Conservation (phyloP, 139 green algal genomes). For the Chlamydomonas sp. region DNA sequence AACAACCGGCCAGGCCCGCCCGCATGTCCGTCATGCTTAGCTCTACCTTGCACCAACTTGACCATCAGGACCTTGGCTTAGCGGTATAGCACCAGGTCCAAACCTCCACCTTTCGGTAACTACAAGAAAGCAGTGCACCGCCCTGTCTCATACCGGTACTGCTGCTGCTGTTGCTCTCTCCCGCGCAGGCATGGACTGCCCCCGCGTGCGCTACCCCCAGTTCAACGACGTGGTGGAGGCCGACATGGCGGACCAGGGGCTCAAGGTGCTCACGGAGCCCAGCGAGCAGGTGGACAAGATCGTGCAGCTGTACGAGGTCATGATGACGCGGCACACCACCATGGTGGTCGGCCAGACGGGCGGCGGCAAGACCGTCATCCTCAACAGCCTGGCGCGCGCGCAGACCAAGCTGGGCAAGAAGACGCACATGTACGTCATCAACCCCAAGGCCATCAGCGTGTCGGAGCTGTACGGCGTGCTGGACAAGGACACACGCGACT, state of each 20-base stretch:
- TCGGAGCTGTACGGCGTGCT: slow-evolving; percentile 84
- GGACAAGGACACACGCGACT: slow-evolving; percentile 86
- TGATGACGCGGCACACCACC: slow-evolving; percentile 88
- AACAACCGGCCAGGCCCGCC: not conserved
- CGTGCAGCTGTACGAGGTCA: slow-evolving; percentile 89
- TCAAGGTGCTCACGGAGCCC: slow-evolving; percentile 68
- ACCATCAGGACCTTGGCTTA: not conserved
- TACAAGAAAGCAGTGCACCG: too few species aligned
- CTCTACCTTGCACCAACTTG: not conserved
- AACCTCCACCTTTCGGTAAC: too few species aligned
- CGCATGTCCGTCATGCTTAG: not conserved
- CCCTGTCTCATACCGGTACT: not conserved
- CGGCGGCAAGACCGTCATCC: slow-evolving; percentile 90
- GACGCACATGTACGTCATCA: slow-evolving; percentile 81
- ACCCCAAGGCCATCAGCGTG: slow-evolving; percentile 81
- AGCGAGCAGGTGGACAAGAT: slow-evolving; percentile 83
- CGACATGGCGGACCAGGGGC: slow-evolving; percentile 79
- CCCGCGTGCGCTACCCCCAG: slow-evolving; percentile 75
- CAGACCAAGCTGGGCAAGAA: slow-evolving; percentile 85
- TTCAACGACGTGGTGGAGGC: slow-evolving; percentile 90
- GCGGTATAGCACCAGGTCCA: too few species aligned
- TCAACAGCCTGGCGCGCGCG: slow-evolving; percentile 77
- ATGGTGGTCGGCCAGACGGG: slow-evolving; percentile 91
- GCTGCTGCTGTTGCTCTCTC: not conserved
- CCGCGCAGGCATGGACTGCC: slow-evolving; percentile 76